Base-by-base conservation (phyloP, 169 alveolate genomes). In the Cryptosporidium ryanae region DNA sequence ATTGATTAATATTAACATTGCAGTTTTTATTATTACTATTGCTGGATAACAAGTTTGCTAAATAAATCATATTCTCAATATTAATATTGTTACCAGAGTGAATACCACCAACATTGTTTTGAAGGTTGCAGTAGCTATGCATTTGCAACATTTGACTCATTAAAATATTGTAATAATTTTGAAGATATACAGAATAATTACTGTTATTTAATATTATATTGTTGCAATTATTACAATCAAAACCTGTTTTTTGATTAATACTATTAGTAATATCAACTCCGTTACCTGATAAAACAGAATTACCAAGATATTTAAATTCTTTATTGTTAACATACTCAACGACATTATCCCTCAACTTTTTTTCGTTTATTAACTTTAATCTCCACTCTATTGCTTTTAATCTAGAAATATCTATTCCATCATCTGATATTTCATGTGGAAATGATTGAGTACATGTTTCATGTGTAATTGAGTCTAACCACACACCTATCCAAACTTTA, bases 391-490 rank as follows among this genome's bases (percentile, higher is more conserved):
- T 61, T 18, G 63, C 87, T 18, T 76, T 76, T 38, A 76, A 61
- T 76, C 87, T 76, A 38, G 87, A 55, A 13, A 76, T 76, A 15
- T 76, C 87, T 2, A 76, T 48, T 7, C 83, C 83, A 76, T 76
- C 87, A 27, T 76, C 71, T 2, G 59, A 52, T 18, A 59, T 61
- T 25, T 76, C 87, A 61, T 55, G 49, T 31, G 68, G 44, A 76
- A 76, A 76, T n/a, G 87, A 55, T 21, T 76, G 87, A 57, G 87
- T 76, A 21, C 64, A 76, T 25, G 87, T 61, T 76, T 76, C 87
- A 18, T 76, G 68, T 1, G 87, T 76, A 1, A 76, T 76, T 44
- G 87, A 61, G 29, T 76, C 71, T n/a, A 76, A 18, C 87, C 87
- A 76, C 21, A 76, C 87, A 44, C 76, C 87, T 18, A 76, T 76